A percentile compares a stretch with the other conserved stretches of the same genome.
phyloP scores from a whole-genome alignment of 2,329 filamentous ascomycete species.

The Pyrenophora seminiperda region DNA sequence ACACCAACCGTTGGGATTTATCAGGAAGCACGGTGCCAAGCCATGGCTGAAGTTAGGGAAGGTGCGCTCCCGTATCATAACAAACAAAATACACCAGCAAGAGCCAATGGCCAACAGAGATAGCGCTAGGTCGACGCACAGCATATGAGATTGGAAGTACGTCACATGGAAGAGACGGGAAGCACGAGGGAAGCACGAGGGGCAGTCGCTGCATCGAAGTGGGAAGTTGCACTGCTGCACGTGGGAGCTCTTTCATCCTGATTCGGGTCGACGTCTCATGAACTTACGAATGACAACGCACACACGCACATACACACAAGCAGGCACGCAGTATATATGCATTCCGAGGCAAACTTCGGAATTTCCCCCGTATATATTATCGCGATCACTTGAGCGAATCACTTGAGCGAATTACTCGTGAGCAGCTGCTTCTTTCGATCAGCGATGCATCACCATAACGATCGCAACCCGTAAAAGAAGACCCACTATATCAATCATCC shows the following conservation, averaged over 20 bases:
- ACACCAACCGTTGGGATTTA: slow-evolving; percentile 11
- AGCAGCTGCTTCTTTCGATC: too few relatives aligned
- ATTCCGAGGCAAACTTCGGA: not conserved
- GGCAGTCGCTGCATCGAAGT: not conserved
- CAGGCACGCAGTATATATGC: not conserved
- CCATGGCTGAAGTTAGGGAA: slow-evolving; percentile 15
- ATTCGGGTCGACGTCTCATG: not conserved
- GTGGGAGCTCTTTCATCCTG: slow-evolving; percentile 24
- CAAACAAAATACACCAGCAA: slow-evolving; percentile 18
- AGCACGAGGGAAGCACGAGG: not conserved
- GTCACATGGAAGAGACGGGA: slow-evolving; percentile 5
- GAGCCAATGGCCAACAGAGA: not conserved
- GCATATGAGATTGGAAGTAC: not conserved
- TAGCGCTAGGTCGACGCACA: not conserved
- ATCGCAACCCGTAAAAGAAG: too few relatives aligned
- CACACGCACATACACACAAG: too few relatives aligned
- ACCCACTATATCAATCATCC: too few relatives aligned
- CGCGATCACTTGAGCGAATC: too few relatives aligned
- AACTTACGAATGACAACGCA: too few relatives aligned
- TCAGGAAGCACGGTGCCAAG: slow-evolving; percentile 28
- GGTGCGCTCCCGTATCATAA: slow-evolving; percentile 20
- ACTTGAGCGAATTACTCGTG: too few relatives aligned
- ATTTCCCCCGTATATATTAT: not conserved
- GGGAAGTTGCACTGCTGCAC: slow-evolving; percentile 9
- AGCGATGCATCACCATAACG: too few relatives aligned